phyloP scores from a whole-genome alignment of 2,329 filamentous ascomycete genomes.

The Cladosporium sp. region DNA sequence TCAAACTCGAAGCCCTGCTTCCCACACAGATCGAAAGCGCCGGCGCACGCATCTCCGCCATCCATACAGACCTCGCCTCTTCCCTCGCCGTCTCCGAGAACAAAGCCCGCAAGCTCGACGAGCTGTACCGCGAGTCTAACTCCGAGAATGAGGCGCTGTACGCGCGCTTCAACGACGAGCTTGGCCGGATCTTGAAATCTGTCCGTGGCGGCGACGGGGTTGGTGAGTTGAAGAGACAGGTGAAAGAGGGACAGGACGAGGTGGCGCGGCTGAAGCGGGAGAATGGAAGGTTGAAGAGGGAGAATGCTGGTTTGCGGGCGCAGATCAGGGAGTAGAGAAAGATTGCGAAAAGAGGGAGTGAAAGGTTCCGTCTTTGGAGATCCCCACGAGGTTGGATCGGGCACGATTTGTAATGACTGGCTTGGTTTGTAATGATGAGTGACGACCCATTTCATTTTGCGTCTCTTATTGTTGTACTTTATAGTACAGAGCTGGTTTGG shows the following conservation, averaged over 20 bases:
- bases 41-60: constrained; percentile 59
- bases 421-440: neutral
- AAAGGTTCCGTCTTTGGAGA: neutral
- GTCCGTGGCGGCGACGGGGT: constrained; percentile 74
- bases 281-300: constrained; percentile 77
- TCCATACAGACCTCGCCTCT: constrained; percentile 71
- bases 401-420: neutral
- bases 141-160: constrained; percentile 93
- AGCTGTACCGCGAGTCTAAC: constrained; percentile 82
- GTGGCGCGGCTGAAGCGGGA: constrained; percentile 77
- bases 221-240: constrained; percentile 69
- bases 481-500: neutral
- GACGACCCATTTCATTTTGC: neutral
- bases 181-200: constrained; percentile 77
- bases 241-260: constrained; percentile 77
- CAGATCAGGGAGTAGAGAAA: constrained; percentile 46
- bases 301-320: constrained; percentile 67
- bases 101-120: constrained; percentile 79
- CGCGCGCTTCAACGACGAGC: constrained; percentile 86
- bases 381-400: neutral
- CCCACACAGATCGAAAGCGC: constrained; percentile 61
- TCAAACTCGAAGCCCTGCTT: constrained; percentile 67
- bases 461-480: neutral
- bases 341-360: too few species aligned
- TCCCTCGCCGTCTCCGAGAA: constrained; percentile 71